Base-by-base conservation (phyloP, 331 rosid genomes). In the Telfairia occidentalis region DNA sequence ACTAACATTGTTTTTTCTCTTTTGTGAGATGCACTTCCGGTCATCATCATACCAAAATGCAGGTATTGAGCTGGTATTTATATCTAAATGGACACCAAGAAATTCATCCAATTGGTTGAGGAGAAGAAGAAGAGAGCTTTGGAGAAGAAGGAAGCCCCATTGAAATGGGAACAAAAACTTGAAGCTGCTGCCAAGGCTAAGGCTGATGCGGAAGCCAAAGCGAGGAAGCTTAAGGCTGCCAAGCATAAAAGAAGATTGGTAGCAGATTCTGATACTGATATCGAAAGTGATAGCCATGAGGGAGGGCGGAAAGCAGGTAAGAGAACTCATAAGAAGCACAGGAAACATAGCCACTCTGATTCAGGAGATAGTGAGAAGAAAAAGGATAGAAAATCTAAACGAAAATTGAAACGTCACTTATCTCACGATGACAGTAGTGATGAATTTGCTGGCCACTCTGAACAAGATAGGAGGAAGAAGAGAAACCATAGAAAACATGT, bases 11-110 rank as follows among this genome's bases (percentile, higher is more conserved):
- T 77, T 90, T 89, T 91, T 92, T 91, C 97, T 91, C 97, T 95
- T 90, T 79, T 95, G 87, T 90, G 98, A 95, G 98, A 95, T 95
- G 98, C 76, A 90, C 96, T 91, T 95, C 91, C 85, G 85, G 88
- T 81, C 92, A 91, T 91, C 95, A 81, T 89, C 87, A 65, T 85
- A 79, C 85, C 90, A 86, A 80, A 78, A 85, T 91, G 96, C 92
- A 95, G 98, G 72, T 86, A 59, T 90, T 90, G 85, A 82, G 81
- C 85, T 86, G 85, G 92, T 86, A 84, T 76, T 88, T 83, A 60
- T 81, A 71, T 75, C 76, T 52, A 74, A 83, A 91, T 91, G 97
- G 97, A 95, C 80, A 66, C 96, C 84, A 90, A 84, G 86, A 83
- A 86, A 49, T 95, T 95, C 90, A 82, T 90, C 78, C 90, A 95